Base-by-base conservation (phyloP, 2,329 filamentous ascomycete species). In the Dendryphion nanum region DNA sequence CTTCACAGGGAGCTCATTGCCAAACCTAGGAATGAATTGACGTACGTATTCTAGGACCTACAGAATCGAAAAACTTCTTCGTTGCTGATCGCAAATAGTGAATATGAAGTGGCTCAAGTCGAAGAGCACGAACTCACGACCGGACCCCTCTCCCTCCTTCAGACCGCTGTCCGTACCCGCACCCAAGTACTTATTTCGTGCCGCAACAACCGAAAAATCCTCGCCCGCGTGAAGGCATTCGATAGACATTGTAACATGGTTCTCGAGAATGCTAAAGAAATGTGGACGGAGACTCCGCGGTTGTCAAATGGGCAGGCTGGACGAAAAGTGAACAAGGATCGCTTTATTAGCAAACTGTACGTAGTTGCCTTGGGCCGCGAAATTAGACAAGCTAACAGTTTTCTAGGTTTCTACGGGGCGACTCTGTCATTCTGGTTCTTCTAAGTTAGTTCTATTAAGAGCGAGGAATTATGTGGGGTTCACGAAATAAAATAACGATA, bases 231-330 rank as follows among this genome's bases (percentile, higher is more conserved):
- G 62, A 98, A 98, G 77, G 93, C 93, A 5, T 98, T 98, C 67
- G 93, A 98, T 71, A 80, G 93, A 44, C 93, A 98, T 72, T 97
- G 90, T 80, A 98, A 98, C 73, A 97, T 98, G 93, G 87, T 95
- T 3, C 76, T 96, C 33, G 89, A 95, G 75, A 95, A 95, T 55
- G 89, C 94, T 30, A 94, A 94, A 77, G 93, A 98, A 74, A 97
- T 98, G 91, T 98, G 93, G 93, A 96, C 90, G 7, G 93, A 98
- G 73, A 93, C 86, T 39, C 89, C 91, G 33, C 76, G 82, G 44
- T 77, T 87, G 60, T 82, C 86, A 16, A 85, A 83, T 50, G 91
- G 91, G 51, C 93, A 91, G 75, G 90, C 89, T 72, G 90, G 90
- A 39, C 77, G 85, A 58, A 83, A 86, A 30, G 88, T 97, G 47